Evolutionary conservation across 108 stramenopile genomes (phyloP).

Genomic region (Skeletonema costatum): DNA sequence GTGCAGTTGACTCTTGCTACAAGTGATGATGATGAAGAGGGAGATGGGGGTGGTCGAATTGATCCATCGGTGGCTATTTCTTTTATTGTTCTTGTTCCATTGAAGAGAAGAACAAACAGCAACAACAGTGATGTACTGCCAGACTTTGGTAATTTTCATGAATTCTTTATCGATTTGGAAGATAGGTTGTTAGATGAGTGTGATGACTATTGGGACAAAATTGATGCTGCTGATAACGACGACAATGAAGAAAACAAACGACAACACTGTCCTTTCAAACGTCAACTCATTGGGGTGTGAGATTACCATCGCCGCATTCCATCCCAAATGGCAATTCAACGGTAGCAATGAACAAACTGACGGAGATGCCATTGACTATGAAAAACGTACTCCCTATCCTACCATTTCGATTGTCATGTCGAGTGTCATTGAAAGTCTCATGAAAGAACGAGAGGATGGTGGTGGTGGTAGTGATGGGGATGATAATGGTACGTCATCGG

Average conservation of each 20-base stretch:
- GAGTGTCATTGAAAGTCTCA: slow-evolving; percentile 53
- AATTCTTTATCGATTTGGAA: slow-evolving; percentile 70
- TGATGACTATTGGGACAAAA: slow-evolving; percentile 45
- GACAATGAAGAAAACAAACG: not conserved
- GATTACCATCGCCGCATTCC: slow-evolving; percentile 77
- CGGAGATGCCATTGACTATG: slow-evolving; percentile 46
- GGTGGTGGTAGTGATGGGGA: not conserved
- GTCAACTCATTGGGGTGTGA: slow-evolving; percentile 32
- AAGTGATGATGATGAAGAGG: not conserved
- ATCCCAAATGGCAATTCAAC: slow-evolving; percentile 69
- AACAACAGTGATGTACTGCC: slow-evolving; percentile 1
- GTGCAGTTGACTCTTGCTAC: slow-evolving; percentile 22
- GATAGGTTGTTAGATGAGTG: slow-evolving; percentile 56
- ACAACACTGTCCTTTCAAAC: not conserved
- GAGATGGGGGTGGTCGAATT: slow-evolving; percentile 11
- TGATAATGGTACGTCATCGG: slow-evolving; percentile 19
- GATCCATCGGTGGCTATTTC: slow-evolving; percentile 66
- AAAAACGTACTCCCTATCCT: slow-evolving; percentile 75
- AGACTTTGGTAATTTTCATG: slow-evolving; percentile 59
- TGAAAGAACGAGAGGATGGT: slow-evolving; percentile 8
- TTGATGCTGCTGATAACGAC: slow-evolving; percentile 19
- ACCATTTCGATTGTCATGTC: slow-evolving; percentile 71
- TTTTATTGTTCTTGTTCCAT: slow-evolving; percentile 54
- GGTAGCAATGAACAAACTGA: slow-evolving; percentile 1
- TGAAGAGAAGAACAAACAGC: not conserved